Base-by-base conservation (phyloP, 169 alveolate species). In the Plasmodium fragile region DNA sequence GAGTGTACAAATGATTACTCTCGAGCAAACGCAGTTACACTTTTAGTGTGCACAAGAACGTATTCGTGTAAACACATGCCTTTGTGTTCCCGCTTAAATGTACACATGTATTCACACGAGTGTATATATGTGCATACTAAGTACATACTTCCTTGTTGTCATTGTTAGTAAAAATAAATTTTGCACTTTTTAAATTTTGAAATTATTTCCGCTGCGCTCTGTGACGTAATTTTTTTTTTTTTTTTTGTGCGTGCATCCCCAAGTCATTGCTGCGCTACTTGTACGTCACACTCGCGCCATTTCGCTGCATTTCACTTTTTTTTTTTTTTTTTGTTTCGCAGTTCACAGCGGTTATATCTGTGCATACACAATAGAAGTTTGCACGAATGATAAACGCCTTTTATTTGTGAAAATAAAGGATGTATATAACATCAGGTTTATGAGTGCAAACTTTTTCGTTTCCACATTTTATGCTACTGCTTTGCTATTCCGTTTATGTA, bases 371-470 rank as follows among this genome's bases (percentile, higher is more conserved):
- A 70, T 32, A 22, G n/a, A n/a, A 52, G 41, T 52, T 52, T 81
- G 41, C 78, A 55, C 41, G 41, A 53, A 81, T 81, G 69, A 52
- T 81, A 55, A 81, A 28, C 41, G 59, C 65, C 89, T 81, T 36
- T 81, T 81, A 81, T 81, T 52, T 81, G 70, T 53, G 59, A 53
- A 83, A 85, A 5, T 65, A 65, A 55, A 39, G 79, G 69, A 32
- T 75, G 85, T 53, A 53, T 69, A 73, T 83, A 85, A 53, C 85
- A 85, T 85, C 84, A 34, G 53, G 80, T 85, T 85, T 85, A 85
- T 72, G 79, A 85, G 80, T 73, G 32, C 80, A 25, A 85, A 73
- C 65, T 73, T 85, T 85, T 85, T 73, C 65, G 39, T 77, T 49
- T 75, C 55, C 84, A 72, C 43, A 52, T 53, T 81, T 75, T 69